Conservation (phyloP, 176 grass and related monocot genomes). For the Thinopyrum elongatum region DNA sequence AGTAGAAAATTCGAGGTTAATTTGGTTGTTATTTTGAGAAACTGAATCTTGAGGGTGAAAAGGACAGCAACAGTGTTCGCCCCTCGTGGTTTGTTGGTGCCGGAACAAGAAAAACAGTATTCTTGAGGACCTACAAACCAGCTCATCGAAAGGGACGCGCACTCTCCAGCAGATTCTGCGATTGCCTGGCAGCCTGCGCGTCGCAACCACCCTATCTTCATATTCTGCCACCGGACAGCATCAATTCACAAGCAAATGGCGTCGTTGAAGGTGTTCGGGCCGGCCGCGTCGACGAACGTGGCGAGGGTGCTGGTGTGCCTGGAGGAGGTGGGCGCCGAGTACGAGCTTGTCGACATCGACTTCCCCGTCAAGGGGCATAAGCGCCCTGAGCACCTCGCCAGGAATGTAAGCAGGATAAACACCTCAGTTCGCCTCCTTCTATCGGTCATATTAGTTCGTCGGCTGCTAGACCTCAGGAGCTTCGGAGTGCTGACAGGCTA, state of each 20-base stretch:
- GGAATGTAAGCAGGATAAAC: not conserved
- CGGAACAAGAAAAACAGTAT: too few relatives aligned
- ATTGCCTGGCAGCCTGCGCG: not conserved
- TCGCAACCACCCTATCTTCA: not conserved
- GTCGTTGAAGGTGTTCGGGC: not conserved
- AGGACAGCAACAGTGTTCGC: too few relatives aligned
- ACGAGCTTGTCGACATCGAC: not conserved
- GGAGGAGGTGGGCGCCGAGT: not conserved
- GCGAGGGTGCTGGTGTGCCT: not conserved
- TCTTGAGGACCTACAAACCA: too few relatives aligned
- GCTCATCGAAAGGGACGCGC: too few relatives aligned
- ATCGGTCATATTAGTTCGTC: not conserved
- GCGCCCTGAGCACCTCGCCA: not conserved
- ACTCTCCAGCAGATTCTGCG: not conserved
- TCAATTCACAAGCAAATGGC: not conserved
- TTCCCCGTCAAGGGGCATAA: not conserved
- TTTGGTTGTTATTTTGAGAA: too few relatives aligned
- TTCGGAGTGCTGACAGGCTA: not conserved
- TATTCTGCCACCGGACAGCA: not conserved
- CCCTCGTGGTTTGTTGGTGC: too few relatives aligned
- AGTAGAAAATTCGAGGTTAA: too few relatives aligned
- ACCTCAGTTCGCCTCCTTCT: not conserved
- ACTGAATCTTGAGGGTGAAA: too few relatives aligned
- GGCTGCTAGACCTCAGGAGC: not conserved
- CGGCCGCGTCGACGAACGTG: not conserved